A percentile compares a stretch with the other conserved stretches of the same genome.
These are phyloP conservation scores for Glarea lozoyensis DNA, from an alignment of 495 filamentous ascomycete genomes.

Conservation along the genomic window DNA sequence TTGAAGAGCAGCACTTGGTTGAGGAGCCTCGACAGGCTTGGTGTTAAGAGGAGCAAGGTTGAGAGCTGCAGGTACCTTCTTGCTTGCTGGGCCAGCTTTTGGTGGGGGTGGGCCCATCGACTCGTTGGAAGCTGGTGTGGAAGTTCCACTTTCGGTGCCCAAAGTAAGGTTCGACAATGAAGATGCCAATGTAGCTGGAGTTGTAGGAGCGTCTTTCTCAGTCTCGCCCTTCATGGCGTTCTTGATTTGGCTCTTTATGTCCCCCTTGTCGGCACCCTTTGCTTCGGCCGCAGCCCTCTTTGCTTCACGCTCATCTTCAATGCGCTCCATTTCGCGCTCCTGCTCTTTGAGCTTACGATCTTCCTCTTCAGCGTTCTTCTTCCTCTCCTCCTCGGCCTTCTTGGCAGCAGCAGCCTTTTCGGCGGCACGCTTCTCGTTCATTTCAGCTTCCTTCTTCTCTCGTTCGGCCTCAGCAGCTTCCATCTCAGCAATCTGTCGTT, in stretches of 20 bases:
- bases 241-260: constrained; percentile 23
- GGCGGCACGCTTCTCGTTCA: constrained; percentile 45
- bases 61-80: constrained; percentile 68
- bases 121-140: constrained; percentile 40
- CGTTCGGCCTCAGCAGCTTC: constrained; percentile 43
- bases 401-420: constrained; percentile 52
- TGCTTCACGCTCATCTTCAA: constrained; percentile 46
- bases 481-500: constrained; percentile 42
- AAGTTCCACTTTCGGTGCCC: constrained; percentile 27
- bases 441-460: constrained; percentile 35
- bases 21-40: constrained; percentile 75
- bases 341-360: constrained; percentile 48
- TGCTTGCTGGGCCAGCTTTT: constrained; percentile 42
- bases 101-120: constrained; percentile 43
- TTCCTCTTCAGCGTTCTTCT: constrained; percentile 42
- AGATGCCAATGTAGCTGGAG: constrained; percentile 30
- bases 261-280: neutral
- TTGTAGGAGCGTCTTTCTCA: constrained; percentile 20
- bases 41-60: constrained; percentile 69
- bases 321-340: constrained; percentile 45
- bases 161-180: constrained; percentile 36
- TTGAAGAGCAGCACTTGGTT: constrained; percentile 87
- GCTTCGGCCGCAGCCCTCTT: constrained; percentile 24
- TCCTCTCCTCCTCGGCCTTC: constrained; percentile 50
- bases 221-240: constrained; percentile 17